phyloP scores from a whole-genome alignment of 1,284 basidiomycete genomes.

The Uromyces viciae-fabae region DNA sequence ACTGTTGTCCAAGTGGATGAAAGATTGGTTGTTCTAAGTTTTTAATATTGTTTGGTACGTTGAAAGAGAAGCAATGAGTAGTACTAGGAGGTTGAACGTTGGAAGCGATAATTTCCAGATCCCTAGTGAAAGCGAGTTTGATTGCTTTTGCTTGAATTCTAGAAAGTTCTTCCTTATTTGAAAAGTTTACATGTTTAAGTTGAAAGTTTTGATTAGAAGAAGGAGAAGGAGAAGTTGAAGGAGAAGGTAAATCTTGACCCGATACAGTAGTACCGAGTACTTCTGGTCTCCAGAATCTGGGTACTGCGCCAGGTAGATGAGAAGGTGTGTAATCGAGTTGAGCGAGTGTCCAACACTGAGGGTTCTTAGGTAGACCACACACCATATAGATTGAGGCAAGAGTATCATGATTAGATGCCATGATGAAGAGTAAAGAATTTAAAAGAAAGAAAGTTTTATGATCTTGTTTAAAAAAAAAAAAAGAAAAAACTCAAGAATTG shows the following conservation, averaged over 20 bases:
- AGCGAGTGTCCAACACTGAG: conserved; percentile 73
- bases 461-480: no score
- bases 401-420: conserved; percentile 48
- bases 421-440: background rate
- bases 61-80: conserved; percentile 85
- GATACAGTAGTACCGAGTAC: conserved; percentile 77
- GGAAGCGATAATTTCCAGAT: conserved; percentile 89
- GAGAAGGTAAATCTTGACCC: conserved; percentile 46
- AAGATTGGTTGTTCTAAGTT: background rate
- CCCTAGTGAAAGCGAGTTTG: conserved; percentile 79
- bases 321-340: conserved; percentile 80
- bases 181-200: no score
- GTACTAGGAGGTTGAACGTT: conserved; percentile 85
- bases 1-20: conserved; percentile 10
- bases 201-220: no score
- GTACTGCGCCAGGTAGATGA: conserved; percentile 82
- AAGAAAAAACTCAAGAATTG: no score
- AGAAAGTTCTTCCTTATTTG: conserved; percentile 65
- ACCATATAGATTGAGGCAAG: conserved; percentile 59
- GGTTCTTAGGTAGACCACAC: conserved; percentile 58
- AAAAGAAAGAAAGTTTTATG: background rate
- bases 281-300: conserved; percentile 89
- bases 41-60: background rate
- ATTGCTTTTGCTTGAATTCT: conserved; percentile 84
- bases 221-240: conserved; percentile 26